Base-by-base conservation (phyloP, 1,284 basidiomycete genomes). In the Malassezia furfur region DNA sequence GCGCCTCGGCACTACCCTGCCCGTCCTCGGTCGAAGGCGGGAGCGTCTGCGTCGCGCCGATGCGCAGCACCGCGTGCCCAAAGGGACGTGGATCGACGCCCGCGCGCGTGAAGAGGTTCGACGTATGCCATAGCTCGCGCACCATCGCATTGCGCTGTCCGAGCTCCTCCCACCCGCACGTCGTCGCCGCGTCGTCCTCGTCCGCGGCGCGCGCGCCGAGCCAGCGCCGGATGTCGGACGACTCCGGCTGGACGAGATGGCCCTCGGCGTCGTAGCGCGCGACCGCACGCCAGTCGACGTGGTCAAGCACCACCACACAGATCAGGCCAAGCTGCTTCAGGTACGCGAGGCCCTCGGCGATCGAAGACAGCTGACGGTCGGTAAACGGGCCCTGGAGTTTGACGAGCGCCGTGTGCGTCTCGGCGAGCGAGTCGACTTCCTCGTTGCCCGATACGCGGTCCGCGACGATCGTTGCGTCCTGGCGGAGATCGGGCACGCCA, bases 301-400 rank as follows among this genome's bases (percentile, higher is more conserved):
- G 84, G 65, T 98, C 94, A 47, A 96, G 82, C 47, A 98, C 87
- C 60, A 98, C 88, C 65, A 98, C 90, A 61, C 86, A 86, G 62
- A 96, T 86, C 15, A 99, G 81, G 2, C 94, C 94, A 28, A 98
- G 84, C 70, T 90, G 91, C 76, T 93, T 88, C 47, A 99, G 83
- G 72, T 96, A 90, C 47, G 91, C 86, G 79, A 99, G 83, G 44
- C 94, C 94, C 39, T 87, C 84, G 30, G 87, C 85, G 63, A 99
- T 88, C 71, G 89, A 91, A 63, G 91, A 86, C 55, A 98, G 84
- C 74, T 98, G 94, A 11, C 85, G 81, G 76, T 94, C 86, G n/a
- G 84, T 88, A 76, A 98, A 98, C 0, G 94, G 94, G 3, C 93
- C 90, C 76, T 98, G 94, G 12, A 98, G 80, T 76, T 98, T 98